These are phyloP conservation scores for Fusarium sp. DNA, from an alignment of 2,329 filamentous ascomycete species.

Conservation along the genomic window DNA sequence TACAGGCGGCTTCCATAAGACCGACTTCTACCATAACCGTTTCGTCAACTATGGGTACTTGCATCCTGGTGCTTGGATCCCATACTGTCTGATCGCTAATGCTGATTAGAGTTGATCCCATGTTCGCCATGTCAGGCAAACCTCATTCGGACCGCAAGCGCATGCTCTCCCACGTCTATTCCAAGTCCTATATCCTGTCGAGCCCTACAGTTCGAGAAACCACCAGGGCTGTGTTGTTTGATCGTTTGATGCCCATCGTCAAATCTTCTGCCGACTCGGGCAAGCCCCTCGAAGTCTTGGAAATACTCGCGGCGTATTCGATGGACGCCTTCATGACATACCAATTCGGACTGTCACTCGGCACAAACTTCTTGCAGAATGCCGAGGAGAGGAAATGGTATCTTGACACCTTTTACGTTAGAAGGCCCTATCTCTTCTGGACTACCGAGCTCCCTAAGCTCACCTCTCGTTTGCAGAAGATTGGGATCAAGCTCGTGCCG, in stretches of 20 bases:
- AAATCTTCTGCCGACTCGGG: neutral
- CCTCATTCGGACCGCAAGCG: constrained; percentile 75
- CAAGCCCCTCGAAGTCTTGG: neutral
- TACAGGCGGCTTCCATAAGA: constrained; percentile 75
- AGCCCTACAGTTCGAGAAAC: constrained; percentile 67
- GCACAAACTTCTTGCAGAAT: constrained; percentile 3
- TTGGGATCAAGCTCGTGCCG: constrained; percentile 14
- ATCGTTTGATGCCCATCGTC: neutral
- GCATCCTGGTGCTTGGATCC: neutral
- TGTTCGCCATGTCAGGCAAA: constrained; percentile 59
- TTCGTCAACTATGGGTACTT: constrained; percentile 71
- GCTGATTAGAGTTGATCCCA: neutral
- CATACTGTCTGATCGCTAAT: neutral
- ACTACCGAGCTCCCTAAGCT: neutral
- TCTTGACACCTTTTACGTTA: neutral
- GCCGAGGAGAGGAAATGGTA: neutral
- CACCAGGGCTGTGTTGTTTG: constrained; percentile 32
- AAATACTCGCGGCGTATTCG: neutral
- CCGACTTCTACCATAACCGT: constrained; percentile 73
- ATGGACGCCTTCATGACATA: constrained; percentile 13
- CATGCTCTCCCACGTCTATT: constrained; percentile 82
- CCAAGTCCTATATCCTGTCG: constrained; percentile 73
- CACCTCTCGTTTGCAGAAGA: neutral
- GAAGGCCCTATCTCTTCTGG: neutral
- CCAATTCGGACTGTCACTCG: constrained; percentile 1